Evolutionary conservation across 176 grass and related monocot species (phyloP), one percentile per base, ranked within the genome.

Genomic region (Lolium rigidum): DNA sequence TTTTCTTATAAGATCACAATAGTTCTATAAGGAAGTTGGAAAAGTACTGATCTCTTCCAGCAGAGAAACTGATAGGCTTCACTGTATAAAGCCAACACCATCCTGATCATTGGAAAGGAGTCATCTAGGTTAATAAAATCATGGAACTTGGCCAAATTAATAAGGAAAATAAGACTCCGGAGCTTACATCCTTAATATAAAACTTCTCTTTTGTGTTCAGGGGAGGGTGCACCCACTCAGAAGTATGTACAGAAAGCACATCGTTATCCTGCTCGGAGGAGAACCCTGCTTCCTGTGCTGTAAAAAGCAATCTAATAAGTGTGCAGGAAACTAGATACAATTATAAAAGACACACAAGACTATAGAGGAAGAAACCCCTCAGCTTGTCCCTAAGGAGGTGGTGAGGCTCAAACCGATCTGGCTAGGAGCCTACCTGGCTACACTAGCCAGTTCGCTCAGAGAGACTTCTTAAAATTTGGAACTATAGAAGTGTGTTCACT

Each of bases 131-230:
- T 86, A 86, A 83, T 41, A 89, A 72, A 80, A 41, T 77, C 11
- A 80, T n/a, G 72, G 47, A 75, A 18, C 7, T 80, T 81, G 47
- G 49, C 28, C 70, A 81, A 43, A 74, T 57, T 81, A 44, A 16
- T 48, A 70, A 69, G 58, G 68, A 82, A 38, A 31, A 59, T 43
- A 48, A 63, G 24, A 56, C 24, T 15, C 75, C 46, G 61, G 28
- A 43, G 59, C 91, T 80, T 89, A 95, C 96, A 85, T 95, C 90
- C 84, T 60, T 89, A 74, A 95, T 85, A 70, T 55, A 71, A 77
- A 95, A 98, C 86, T 89, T 87, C 49, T 94, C 93, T 47, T 94
- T 98, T 70, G 77, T 78, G 70, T 84, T 92, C 38, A 95, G 79
- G 37, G 69, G 75, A 91, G 91, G 96, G 59, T 92, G 92, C 78